phyloP scores from a whole-genome alignment of 306 rosid species.

The Pterocarpus macrocarpus region DNA sequence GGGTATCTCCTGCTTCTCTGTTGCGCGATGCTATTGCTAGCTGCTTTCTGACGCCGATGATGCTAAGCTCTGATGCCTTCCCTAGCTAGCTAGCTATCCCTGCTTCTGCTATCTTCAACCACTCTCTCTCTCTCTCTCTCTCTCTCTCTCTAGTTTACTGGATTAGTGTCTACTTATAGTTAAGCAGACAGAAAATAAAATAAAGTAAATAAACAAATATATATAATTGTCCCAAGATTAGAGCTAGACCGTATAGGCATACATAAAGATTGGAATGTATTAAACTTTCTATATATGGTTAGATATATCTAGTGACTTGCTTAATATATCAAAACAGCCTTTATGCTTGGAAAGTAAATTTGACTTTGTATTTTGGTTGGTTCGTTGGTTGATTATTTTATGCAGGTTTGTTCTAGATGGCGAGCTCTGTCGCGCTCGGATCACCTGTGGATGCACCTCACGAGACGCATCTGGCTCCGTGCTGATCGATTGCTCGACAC shows the following conservation, averaged over 20 bases:
- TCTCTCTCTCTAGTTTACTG: background rate
- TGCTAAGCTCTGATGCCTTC: background rate
- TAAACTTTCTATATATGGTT: background rate
- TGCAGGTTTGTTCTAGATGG: conserved; percentile 95
- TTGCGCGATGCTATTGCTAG: conserved; percentile 16
- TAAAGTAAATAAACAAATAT: background rate
- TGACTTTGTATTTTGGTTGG: background rate
- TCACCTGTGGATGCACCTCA: conserved; percentile 68
- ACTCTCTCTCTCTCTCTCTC: conserved; percentile 9
- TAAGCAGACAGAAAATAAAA: background rate
- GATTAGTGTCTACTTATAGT: conserved; percentile 27
- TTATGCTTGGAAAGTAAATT: conserved; percentile 9
- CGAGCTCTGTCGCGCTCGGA: conserved; percentile 75
- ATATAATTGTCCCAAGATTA: background rate
- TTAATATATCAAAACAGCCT: background rate
- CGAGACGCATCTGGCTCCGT: conserved; percentile 75
- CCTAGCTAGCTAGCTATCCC: conserved; percentile 14
- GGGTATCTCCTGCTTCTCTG: conserved; percentile 43
- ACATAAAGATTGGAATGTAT: background rate
- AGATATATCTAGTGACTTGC: conserved; percentile 14
- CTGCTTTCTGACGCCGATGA: conserved; percentile 7
- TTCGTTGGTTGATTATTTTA: background rate
- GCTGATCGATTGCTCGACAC: conserved; percentile 47
- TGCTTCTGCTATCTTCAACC: background rate
- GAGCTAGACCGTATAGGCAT: background rate